Conservation (phyloP, 2,329 filamentous ascomycete species). For the Emergomyces orientalis region DNA sequence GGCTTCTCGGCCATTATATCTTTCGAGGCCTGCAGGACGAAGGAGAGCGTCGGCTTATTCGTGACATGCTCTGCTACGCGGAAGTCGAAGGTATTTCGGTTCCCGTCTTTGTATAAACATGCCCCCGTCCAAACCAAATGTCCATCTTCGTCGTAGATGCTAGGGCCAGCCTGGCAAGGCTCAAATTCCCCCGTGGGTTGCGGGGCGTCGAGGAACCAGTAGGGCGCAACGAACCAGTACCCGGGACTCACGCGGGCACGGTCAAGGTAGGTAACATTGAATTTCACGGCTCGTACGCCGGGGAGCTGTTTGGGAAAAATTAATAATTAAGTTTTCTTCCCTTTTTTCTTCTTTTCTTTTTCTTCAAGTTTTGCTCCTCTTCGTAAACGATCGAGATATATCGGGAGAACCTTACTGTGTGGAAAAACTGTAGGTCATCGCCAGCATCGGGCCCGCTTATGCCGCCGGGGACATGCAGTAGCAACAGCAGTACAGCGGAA, state of each 20-base stretch:
- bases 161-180: conserved; percentile 39
- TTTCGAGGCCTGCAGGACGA: conserved; percentile 30
- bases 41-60: conserved; percentile 39
- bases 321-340: too few species aligned
- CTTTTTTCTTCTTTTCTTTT: too few species aligned
- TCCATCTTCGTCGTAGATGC: conserved; percentile 43
- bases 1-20: conserved; percentile 28
- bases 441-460: neutral
- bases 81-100: conserved; percentile 41
- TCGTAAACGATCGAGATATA: neutral
- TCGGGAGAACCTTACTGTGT: neutral
- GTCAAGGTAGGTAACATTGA: conserved; percentile 22
- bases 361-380: too few species aligned
- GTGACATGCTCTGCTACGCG: conserved; percentile 37
- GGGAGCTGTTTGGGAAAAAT: neutral
- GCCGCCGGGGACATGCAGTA: neutral
- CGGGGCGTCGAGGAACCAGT: conserved; percentile 26
- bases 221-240: conserved; percentile 43
- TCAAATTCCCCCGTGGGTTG: conserved; percentile 22
- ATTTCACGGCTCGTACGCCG: conserved; percentile 14
- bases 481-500: neutral
- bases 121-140: conserved; percentile 43
- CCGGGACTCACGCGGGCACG: conserved; percentile 30
- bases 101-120: conserved; percentile 35
- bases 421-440: neutral